phyloP scores from a whole-genome alignment of 768 basidiomycete genomes.

The Mycena epipterygia region DNA sequence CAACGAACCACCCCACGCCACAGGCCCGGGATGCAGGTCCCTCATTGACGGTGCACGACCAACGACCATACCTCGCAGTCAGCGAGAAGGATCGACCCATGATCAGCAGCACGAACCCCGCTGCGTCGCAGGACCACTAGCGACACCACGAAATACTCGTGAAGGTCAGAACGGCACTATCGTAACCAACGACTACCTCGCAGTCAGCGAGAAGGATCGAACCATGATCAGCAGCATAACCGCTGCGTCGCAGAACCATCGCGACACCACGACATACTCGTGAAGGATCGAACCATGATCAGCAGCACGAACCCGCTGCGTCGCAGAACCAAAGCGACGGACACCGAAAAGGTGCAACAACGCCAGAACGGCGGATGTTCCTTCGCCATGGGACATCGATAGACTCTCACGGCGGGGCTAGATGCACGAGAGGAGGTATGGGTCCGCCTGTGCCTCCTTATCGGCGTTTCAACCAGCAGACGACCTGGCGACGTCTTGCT shows the following conservation, averaged over 20 bases:
- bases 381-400: slow-evolving; percentile 15
- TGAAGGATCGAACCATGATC: background rate
- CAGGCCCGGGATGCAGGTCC: too few species aligned
- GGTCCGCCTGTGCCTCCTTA: slow-evolving; percentile 13
- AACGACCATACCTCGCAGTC: background rate
- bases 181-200: background rate
- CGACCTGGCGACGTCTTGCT: background rate
- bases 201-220: background rate
- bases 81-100: background rate
- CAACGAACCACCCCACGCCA: too few species aligned
- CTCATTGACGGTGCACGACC: too few species aligned
- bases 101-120: background rate
- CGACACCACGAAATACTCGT: background rate
- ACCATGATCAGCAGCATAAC: background rate
- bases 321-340: background rate
- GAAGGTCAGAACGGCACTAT: background rate
- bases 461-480: slow-evolving; percentile 15
- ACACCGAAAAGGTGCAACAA: slow-evolving; percentile 2
- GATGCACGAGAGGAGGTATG: background rate
- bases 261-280: background rate
- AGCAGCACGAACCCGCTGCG: background rate
- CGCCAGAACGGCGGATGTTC: slow-evolving; percentile 4
- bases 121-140: background rate
- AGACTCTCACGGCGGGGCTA: slow-evolving; percentile 15
- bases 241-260: background rate